phyloP scores from a whole-genome alignment of 2,329 filamentous ascomycete genomes.

The Myriosclerotinia curreyana region DNA sequence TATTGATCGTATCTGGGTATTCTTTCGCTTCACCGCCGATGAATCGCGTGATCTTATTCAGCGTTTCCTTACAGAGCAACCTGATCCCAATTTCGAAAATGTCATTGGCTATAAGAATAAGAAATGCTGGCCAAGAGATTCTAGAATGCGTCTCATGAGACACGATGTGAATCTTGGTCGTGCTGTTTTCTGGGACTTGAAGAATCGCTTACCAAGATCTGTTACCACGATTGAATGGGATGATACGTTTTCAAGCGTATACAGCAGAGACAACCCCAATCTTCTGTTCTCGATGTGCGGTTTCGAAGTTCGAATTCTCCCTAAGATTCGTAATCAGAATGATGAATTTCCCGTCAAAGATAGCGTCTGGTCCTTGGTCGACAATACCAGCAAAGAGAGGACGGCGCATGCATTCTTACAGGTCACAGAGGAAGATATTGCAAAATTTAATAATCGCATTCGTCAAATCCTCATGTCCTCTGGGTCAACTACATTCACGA shows the following conservation, averaged over 20 bases:
- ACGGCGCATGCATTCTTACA: slow-evolving; percentile 97
- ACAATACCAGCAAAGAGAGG: slow-evolving; percentile 94
- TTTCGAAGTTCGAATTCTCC: slow-evolving; percentile 93
- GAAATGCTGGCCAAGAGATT: slow-evolving; percentile 98
- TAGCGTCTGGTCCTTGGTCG: slow-evolving; percentile 95
- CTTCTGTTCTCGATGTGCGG: slow-evolving; percentile 96
- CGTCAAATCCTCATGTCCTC: slow-evolving; percentile 99
- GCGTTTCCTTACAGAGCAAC: slow-evolving; percentile 95
- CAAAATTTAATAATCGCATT: slow-evolving; percentile 99
- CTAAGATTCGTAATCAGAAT: slow-evolving; percentile 90
- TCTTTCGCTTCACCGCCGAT: slow-evolving; percentile 88
- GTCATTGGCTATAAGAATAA: slow-evolving; percentile 99
- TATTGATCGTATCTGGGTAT: slow-evolving; percentile 98
- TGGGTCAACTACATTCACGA: slow-evolving; percentile 98
- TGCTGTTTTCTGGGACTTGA: slow-evolving; percentile 98
- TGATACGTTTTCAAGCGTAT: slow-evolving; percentile 96
- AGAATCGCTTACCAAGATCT: slow-evolving; percentile 91
- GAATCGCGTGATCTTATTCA: slow-evolving; percentile 96
- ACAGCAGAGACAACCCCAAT: slow-evolving; percentile 97
- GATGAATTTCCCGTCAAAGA: slow-evolving; percentile 98
- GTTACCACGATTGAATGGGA: slow-evolving; percentile 99
- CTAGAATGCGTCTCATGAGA: slow-evolving; percentile 95
- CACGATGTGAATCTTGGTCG: slow-evolving; percentile 97
- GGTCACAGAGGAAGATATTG: slow-evolving; percentile 95
- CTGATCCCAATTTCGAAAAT: slow-evolving; percentile 98